A percentile compares a stretch with the other conserved stretches of the same genome.
phyloP scores from a whole-genome alignment of 495 filamentous ascomycete genomes.

The Penicillium bovifimosum region DNA sequence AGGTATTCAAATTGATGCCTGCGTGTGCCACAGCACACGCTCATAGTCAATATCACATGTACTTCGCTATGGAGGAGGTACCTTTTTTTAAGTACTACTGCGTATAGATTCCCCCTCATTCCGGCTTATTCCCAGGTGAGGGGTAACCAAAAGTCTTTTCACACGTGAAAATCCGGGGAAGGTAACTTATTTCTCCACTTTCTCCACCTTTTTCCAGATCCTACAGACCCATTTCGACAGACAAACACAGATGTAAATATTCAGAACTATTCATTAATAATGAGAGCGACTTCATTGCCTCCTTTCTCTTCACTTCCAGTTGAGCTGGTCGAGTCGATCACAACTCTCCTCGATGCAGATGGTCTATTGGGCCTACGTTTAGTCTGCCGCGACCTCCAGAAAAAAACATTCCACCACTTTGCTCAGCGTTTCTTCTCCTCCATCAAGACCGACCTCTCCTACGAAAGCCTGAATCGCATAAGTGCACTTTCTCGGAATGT shows the following conservation, averaged over 20 bases:
- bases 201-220: constrained; percentile 4
- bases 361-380: constrained; percentile 18
- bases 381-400: constrained; percentile 21
- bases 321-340: constrained; percentile 24
- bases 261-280: neutral
- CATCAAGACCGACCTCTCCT: constrained; percentile 23
- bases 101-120: too few species aligned
- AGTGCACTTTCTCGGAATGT: constrained; percentile 15
- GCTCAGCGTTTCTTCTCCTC: constrained; percentile 21
- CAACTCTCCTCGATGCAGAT: constrained; percentile 4
- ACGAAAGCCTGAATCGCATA: constrained; percentile 20
- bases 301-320: constrained; percentile 13
- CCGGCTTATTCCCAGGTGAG: constrained; percentile 10
- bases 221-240: neutral
- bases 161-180: constrained; percentile 19
- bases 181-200: constrained; percentile 7
- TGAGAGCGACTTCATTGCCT: neutral
- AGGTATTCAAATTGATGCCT: too few species aligned
- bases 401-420: constrained; percentile 25
- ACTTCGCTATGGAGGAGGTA: too few species aligned
- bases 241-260: neutral
- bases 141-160: constrained; percentile 8
- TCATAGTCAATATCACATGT: too few species aligned
- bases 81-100: too few species aligned
- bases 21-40: too few species aligned